Percentiles rank a stretch among this genome's conserved stretches.
Evolutionary conservation across 176 grass and related monocot genomes (phyloP).

Genomic region (Ensete glaucum): DNA sequence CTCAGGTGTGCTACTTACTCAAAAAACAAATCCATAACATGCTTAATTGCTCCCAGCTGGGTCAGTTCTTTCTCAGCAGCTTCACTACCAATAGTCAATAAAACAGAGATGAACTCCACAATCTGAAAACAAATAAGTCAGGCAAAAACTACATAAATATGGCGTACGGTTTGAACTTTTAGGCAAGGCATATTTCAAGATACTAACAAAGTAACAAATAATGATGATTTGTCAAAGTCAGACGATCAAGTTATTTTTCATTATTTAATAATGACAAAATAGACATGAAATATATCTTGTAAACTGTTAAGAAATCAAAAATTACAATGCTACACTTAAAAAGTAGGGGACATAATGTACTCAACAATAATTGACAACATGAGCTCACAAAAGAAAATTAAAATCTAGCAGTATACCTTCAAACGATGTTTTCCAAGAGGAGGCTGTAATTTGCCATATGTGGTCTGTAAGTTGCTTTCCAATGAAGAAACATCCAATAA

Average conservation of each 20-base stretch:
- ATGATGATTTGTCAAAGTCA: background rate
- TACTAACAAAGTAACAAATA: background rate
- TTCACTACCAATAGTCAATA: conserved; percentile 84
- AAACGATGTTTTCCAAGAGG: conserved; percentile 80
- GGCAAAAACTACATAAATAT: conserved; percentile 20
- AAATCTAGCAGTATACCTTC: conserved; percentile 38
- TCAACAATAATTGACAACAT: background rate
- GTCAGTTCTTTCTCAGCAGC: conserved; percentile 61
- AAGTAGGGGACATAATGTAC: background rate
- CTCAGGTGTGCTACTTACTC: conserved; percentile 49
- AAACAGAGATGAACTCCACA: conserved; percentile 91
- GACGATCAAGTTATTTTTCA: background rate
- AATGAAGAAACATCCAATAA: conserved; percentile 64
- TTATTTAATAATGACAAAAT: background rate
- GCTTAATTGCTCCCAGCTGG: conserved; percentile 67
- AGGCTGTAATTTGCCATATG: conserved; percentile 65
- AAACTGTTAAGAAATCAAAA: background rate
- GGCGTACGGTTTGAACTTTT: background rate
- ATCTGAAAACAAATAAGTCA: conserved; percentile 50
- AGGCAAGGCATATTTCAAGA: background rate
- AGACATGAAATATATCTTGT: background rate
- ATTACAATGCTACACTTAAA: background rate
- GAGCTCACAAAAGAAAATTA: background rate
- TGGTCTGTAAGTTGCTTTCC: conserved; percentile 54
- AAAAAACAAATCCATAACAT: conserved; percentile 77